A percentile compares a stretch with the other conserved stretches of the same genome.
Evolutionary conservation across 257 asterid species (phyloP).

Genomic region (Solanum lycopersicoides): DNA sequence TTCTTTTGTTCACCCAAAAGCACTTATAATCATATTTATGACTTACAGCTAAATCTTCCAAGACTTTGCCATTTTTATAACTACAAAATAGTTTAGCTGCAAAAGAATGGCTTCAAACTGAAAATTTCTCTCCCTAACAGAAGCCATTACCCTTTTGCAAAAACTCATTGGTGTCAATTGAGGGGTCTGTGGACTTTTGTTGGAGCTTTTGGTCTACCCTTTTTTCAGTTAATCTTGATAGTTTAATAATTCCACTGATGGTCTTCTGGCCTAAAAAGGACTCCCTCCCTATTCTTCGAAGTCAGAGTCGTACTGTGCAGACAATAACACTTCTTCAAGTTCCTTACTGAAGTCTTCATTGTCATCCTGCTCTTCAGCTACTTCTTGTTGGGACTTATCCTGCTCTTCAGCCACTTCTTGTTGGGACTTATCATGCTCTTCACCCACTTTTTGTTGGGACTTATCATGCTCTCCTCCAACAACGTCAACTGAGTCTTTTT

Average conservation of each 20-base stretch:
- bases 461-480: background rate
- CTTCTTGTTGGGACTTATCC: background rate
- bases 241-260: background rate
- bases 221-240: background rate
- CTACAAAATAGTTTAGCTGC: background rate
- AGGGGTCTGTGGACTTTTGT: background rate
- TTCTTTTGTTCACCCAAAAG: background rate
- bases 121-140: background rate
- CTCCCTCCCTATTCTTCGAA: background rate
- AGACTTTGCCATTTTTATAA: background rate
- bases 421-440: background rate
- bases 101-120: background rate
- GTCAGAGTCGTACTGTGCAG: constrained; percentile 4
- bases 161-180: too few species aligned
- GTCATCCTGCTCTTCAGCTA: background rate
- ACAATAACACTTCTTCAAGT: constrained; percentile 18
- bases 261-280: background rate
- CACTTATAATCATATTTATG: background rate
- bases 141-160: background rate
- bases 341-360: constrained; percentile 17
- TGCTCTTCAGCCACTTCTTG: background rate
- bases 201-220: background rate
- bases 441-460: background rate
- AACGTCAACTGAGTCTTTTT: background rate
- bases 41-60: background rate